Conservation (phyloP, 2,329 filamentous ascomycete genomes). For the Dactylellina leptospora region DNA sequence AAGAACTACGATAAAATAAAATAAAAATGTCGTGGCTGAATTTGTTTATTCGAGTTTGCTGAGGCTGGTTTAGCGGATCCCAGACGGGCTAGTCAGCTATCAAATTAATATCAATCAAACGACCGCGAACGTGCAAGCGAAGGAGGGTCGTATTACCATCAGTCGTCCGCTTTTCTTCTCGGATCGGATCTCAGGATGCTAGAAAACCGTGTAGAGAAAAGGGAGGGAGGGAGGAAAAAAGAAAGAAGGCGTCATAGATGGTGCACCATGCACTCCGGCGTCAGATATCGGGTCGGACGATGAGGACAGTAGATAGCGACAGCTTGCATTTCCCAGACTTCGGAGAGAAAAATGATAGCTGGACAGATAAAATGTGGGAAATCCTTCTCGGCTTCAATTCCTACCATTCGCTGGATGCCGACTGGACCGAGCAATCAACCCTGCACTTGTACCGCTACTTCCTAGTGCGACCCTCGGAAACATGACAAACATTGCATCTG, state of each 20-base stretch:
- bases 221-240: not conserved
- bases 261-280: conserved; percentile 9
- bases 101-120: not conserved
- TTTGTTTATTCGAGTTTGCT: not conserved
- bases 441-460: too few relatives aligned
- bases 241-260: not conserved
- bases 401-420: conserved; percentile 21
- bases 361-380: not conserved
- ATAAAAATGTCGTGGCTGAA: conserved; percentile 13
- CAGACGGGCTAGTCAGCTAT: not conserved
- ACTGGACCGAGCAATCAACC: not conserved
- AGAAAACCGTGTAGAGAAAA: too few relatives aligned
- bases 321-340: not conserved
- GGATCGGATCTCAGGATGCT: not conserved
- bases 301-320: conserved; percentile 16
- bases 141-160: too few relatives aligned
- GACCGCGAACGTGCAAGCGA: not conserved
- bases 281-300: conserved; percentile 15
- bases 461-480: too few relatives aligned
- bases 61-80: conserved; percentile 5
- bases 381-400: conserved; percentile 22
- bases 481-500: conserved; percentile 38
- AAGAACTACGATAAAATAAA: conserved; percentile 6
- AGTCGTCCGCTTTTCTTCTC: not conserved
- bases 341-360: not conserved